Evolutionary conservation across 148 eudicot genomes (phyloP).

Genomic region (Chenopodium suecicum): DNA sequence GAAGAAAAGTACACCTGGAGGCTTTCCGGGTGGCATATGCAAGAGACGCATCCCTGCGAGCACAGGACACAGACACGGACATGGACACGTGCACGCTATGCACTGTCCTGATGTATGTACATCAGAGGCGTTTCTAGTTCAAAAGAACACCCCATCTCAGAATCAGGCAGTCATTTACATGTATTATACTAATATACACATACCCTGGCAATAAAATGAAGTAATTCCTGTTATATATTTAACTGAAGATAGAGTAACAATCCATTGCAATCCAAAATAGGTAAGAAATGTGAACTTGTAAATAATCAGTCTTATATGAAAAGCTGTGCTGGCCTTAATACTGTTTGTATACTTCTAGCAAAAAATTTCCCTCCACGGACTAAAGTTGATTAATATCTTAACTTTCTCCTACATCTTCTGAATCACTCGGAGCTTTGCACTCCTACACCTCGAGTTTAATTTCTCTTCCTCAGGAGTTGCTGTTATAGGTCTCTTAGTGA

Average conservation of each 20-base stretch:
- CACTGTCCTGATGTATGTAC: no score
- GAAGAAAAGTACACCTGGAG: background rate
- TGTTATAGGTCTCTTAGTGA: constrained; percentile 89
- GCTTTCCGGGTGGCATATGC: background rate
- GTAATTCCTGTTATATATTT: background rate
- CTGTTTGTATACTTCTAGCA: background rate
- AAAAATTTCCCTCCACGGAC: background rate
- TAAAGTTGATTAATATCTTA: background rate
- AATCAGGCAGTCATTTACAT: no score
- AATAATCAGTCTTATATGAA: background rate
- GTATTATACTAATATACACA: background rate
- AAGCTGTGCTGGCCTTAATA: background rate
- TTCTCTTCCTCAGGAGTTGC: constrained; percentile 76
- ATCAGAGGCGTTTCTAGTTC: no score
- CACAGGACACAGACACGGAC: no score
- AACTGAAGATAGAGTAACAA: background rate
- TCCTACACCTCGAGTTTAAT: constrained; percentile 73
- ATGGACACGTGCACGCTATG: no score
- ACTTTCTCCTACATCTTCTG: constrained; percentile 36
- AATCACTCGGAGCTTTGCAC: constrained; percentile 93
- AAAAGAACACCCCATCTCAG: no score
- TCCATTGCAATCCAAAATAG: background rate
- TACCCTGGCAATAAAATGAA: background rate
- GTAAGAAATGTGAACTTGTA: background rate
- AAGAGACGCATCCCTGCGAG: background rate